Base-by-base conservation (phyloP, 2,329 filamentous ascomycete genomes). In the Colletotrichum noveboracense region DNA sequence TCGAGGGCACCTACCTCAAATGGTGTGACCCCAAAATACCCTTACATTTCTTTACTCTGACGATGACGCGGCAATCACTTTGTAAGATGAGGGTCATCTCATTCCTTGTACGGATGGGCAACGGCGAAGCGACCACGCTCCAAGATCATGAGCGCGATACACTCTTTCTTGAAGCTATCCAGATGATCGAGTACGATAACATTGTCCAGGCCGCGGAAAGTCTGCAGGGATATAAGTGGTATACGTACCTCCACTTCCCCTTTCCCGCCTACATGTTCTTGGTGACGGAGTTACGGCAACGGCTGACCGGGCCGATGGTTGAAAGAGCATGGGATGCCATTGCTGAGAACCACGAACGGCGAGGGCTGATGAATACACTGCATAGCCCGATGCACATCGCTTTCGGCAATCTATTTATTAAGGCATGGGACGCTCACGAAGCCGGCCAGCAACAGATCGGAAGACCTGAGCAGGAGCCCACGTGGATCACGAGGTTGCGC, bases 241-340 rank as follows among this genome's bases (percentile, higher is more conserved):
- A 90, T 79, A 90, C 89, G 0, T 86, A 88, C 77, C 88, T 91
- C 79, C 87, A 92, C 80, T 91, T 92, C 70, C 91, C 91, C 10
- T 88, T 93, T 76, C 90, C 90, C 3, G 91, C 89, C 2, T 92
- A 92, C 81, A 90, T 92, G 81, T 91, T 90, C 79, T 84, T 92
- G 26, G 86, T 91, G 14, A 88, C 88, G 65, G 90, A 92, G 79
- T 84, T 93, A 48, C 88, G 89, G 7, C 82, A 85, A 26, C 87
- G 90, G 30, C 87, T 87, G 4, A 86, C 85, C 0, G 91, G 91
- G n/a, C 86, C 89, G 2, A 84, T 91, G 74, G 90, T 90, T 69
- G 90, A 92, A 79, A 88, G 89, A 13, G 90, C 91, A 0, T 93
- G 91, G 91, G 84, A 87, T 9, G 88, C 89, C 34, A 89, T 93